A percentile compares a stretch with the other conserved stretches of the same genome.
phyloP scores from a whole-genome alignment of 2,329 filamentous ascomycete genomes.

The Microsporum canis region DNA sequence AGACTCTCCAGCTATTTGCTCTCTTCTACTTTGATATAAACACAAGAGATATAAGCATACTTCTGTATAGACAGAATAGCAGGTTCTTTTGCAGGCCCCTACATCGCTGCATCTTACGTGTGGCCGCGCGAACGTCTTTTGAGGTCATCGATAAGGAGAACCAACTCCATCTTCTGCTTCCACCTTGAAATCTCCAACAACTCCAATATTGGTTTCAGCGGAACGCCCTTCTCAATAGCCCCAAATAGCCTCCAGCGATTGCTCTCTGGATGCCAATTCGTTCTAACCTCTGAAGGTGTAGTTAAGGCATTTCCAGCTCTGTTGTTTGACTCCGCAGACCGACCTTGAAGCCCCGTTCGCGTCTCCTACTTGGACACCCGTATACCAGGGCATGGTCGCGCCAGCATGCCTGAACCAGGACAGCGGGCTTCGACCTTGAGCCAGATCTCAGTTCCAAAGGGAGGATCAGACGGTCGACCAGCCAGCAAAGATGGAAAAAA shows the following conservation, averaged over 20 bases:
- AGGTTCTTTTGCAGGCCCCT: not conserved
- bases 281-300: no score
- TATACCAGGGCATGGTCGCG: constrained; percentile 1
- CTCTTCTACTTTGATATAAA: not conserved
- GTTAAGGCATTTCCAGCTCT: not conserved
- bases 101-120: not conserved
- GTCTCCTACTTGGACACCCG: not conserved
- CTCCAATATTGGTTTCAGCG: not conserved
- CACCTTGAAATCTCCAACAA: not conserved
- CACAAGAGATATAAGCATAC: not conserved
- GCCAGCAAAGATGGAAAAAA: constrained; percentile 58
- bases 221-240: not conserved
- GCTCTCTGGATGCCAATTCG: not conserved
- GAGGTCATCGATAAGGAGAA: not conserved
- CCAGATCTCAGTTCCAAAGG: constrained; percentile 26
- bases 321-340: not conserved
- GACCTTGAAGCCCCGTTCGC: not conserved
- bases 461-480: constrained; percentile 27
- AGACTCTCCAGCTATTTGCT: not conserved
- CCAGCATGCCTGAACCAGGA: constrained; percentile 26
- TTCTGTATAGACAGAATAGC: not conserved
- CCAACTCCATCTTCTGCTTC: not conserved
- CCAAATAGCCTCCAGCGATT: not conserved
- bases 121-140: not conserved
- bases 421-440: constrained; percentile 30